These are phyloP conservation scores for Ceratocystis diversiconidia DNA, from an alignment of 2,329 filamentous ascomycete species.

Conservation along the genomic window DNA sequence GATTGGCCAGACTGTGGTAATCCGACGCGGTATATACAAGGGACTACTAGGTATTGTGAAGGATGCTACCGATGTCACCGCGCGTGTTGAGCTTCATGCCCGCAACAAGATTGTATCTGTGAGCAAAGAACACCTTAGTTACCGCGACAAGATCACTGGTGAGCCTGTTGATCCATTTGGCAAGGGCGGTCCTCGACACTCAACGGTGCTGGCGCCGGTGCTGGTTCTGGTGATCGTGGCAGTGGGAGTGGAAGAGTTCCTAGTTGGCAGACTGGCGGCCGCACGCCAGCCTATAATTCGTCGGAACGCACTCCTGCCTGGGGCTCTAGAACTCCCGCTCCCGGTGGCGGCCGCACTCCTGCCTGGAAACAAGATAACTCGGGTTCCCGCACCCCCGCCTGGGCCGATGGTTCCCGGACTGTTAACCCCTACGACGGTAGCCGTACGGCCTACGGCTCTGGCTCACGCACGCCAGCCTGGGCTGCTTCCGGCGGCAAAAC, in stretches of 20 bases:
- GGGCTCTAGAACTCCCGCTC: constrained; percentile 48
- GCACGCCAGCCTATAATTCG: constrained; percentile 51
- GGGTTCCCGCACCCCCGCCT: constrained; percentile 54
- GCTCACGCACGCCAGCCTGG: constrained; percentile 62
- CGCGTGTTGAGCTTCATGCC: constrained; percentile 83
- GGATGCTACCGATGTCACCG: constrained; percentile 74
- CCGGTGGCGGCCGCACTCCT: constrained; percentile 43
- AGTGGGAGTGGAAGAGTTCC: constrained; percentile 32
- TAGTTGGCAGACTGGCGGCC: constrained; percentile 50
- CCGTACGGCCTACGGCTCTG: constrained; percentile 63
- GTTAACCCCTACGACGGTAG: constrained; percentile 59
- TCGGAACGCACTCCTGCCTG: constrained; percentile 63
- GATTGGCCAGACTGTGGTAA: constrained; percentile 81
- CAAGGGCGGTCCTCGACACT: constrained; percentile 27
- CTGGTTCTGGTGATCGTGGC: constrained; percentile 32
- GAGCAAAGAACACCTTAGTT: constrained; percentile 63
- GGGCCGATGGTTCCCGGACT: constrained; percentile 53
- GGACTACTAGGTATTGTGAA: constrained; percentile 90
- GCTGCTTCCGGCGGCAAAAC: constrained; percentile 58
- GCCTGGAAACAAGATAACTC: constrained; percentile 44
- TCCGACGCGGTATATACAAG: constrained; percentile 80
- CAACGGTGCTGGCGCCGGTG: constrained; percentile 32
- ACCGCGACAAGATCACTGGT: constrained; percentile 74
- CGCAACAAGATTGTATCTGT: constrained; percentile 86
- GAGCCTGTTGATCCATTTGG: constrained; percentile 58